These are phyloP conservation scores for Dipodascus geniculatus DNA, from an alignment of 805 yeast species.

Conservation along the genomic window DNA sequence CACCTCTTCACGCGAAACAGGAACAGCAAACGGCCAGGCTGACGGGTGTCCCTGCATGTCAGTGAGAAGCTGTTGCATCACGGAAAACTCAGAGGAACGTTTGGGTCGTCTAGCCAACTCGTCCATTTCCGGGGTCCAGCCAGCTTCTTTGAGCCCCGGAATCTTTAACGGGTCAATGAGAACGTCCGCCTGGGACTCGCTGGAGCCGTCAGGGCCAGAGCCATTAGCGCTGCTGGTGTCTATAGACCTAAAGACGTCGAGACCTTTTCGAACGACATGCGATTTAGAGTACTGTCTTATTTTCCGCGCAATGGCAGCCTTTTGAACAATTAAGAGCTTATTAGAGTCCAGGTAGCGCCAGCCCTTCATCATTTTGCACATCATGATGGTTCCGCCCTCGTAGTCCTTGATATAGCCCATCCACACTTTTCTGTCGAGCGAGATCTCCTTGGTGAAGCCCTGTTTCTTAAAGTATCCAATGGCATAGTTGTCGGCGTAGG, in stretches of 20 bases:
- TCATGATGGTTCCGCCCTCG: constrained; percentile 98
- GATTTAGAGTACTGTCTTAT: constrained; percentile 70
- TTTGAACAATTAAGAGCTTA: constrained; percentile 75
- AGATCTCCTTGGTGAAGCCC: constrained; percentile 92
- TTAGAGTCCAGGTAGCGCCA: constrained; percentile 82
- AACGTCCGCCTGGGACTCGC: neutral
- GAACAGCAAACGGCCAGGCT: constrained; percentile 94
- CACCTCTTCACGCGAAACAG: constrained; percentile 89
- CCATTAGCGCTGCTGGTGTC: constrained; percentile 13
- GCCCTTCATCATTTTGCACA: constrained; percentile 84
- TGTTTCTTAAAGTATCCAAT: constrained; percentile 97
- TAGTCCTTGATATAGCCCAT: constrained; percentile 98
- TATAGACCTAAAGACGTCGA: constrained; percentile 50
- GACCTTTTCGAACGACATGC: constrained; percentile 72
- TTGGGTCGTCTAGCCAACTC: constrained; percentile 90
- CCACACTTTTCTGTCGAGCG: constrained; percentile 80
- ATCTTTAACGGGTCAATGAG: constrained; percentile 68
- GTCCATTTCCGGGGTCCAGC: constrained; percentile 99
- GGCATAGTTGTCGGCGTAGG: constrained; percentile 98
- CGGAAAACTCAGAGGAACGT: constrained; percentile 87
- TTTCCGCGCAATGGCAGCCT: constrained; percentile 81
- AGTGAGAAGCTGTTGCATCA: constrained; percentile 76
- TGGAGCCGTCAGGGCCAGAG: constrained; percentile 3
- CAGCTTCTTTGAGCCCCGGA: constrained; percentile 87
- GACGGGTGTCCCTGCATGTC: constrained; percentile 92